Conservation (phyloP, 2,329 filamentous ascomycete species). For the Monilinia polystroma region DNA sequence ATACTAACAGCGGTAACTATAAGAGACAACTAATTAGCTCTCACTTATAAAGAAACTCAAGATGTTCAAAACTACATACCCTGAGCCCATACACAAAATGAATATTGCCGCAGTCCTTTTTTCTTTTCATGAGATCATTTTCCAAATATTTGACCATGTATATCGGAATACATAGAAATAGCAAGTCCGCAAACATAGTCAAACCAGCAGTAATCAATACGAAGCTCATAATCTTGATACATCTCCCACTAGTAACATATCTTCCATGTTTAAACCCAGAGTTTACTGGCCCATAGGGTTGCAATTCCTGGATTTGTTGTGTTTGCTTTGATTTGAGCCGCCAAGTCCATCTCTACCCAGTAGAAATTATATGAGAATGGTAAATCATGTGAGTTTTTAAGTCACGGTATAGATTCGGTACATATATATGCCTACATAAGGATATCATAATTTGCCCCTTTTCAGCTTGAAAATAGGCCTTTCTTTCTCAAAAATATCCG, state of each 20-base stretch:
- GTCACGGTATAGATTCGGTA: background rate
- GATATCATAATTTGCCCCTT: background rate
- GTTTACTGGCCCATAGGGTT: constrained; percentile 7
- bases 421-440: background rate
- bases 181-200: constrained; percentile 29
- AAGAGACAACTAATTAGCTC: background rate
- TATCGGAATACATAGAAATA: constrained; percentile 30
- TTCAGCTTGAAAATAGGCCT: background rate
- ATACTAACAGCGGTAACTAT: constrained; percentile 31
- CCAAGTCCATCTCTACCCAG: constrained; percentile 23
- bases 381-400: too few relatives aligned
- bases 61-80: constrained; percentile 11
- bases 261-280: constrained; percentile 28
- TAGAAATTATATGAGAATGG: constrained; percentile 25
- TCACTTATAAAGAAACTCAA: background rate
- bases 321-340: constrained; percentile 17
- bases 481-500: background rate
- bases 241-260: constrained; percentile 26
- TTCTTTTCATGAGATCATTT: constrained; percentile 26
- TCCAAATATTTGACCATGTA: constrained; percentile 31
- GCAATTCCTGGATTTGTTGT: constrained; percentile 20
- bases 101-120: constrained; percentile 27
- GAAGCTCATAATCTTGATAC: constrained; percentile 28
- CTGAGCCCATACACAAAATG: constrained; percentile 25
- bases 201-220: constrained; percentile 28